These are phyloP conservation scores for Pichia phayaonensis DNA, from an alignment of 805 yeast species.

Conservation along the genomic window DNA sequence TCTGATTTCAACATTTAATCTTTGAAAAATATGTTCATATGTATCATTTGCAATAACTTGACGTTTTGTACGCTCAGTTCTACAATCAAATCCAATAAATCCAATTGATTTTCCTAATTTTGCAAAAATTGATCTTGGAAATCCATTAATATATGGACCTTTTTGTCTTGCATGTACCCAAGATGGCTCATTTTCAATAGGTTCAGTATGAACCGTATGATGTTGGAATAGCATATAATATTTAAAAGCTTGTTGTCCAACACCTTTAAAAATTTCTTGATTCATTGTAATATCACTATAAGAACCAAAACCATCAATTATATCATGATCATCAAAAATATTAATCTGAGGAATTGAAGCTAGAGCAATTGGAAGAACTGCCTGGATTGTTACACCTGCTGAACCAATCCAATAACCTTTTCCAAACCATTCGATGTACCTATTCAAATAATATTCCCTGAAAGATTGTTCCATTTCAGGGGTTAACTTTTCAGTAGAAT, in stretches of 20 bases:
- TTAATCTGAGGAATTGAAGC: conserved; percentile 81
- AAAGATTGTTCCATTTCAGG: conserved; percentile 47
- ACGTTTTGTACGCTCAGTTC: conserved; percentile 74
- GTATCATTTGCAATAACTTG: conserved; percentile 48
- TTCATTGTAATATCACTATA: conserved; percentile 71
- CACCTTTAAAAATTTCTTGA: conserved; percentile 55
- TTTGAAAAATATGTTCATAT: conserved; percentile 52
- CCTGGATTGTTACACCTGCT: conserved; percentile 57
- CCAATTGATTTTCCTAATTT: conserved; percentile 69
- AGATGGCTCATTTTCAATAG: conserved; percentile 33
- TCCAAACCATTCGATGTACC: conserved; percentile 86
- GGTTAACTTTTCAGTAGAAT: conserved; percentile 34
- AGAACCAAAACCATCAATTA: conserved; percentile 94
- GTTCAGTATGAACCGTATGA: conserved; percentile 47
- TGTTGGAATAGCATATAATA: conserved; percentile 92
- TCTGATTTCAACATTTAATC: conserved; percentile 49
- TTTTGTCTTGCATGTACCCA: conserved; percentile 54
- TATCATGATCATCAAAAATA: conserved; percentile 91
- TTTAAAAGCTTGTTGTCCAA: conserved; percentile 75
- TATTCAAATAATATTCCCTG: conserved; percentile 58
- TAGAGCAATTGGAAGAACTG: conserved; percentile 64
- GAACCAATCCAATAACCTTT: conserved; percentile 76
- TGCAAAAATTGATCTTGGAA: conserved; percentile 61
- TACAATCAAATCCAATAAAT: conserved; percentile 79
- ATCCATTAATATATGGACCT: conserved; percentile 67